phyloP scores from a whole-genome alignment of 2,329 filamentous ascomycete species.

The Drechslera avenae region DNA sequence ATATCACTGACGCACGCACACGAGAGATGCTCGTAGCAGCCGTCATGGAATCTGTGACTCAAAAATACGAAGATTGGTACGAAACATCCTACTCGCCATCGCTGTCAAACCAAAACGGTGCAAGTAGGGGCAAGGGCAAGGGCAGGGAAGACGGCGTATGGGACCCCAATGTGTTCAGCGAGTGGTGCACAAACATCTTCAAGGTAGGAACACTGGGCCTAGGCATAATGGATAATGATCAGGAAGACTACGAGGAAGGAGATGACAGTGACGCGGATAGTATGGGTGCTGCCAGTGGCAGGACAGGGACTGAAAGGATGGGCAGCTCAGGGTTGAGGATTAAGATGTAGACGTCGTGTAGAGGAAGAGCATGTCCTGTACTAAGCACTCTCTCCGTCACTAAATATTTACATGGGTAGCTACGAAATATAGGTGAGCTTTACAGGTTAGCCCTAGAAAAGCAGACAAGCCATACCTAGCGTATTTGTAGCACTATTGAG shows the following conservation, averaged over 20 bases:
- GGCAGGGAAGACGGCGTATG: constrained; percentile 66
- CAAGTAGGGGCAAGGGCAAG: constrained; percentile 49
- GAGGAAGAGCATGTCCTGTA: neutral
- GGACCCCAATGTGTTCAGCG: constrained; percentile 68
- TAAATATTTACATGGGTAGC: neutral
- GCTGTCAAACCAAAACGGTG: constrained; percentile 25
- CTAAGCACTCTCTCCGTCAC: neutral
- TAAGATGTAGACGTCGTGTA: constrained; percentile 27
- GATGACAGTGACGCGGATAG: constrained; percentile 35
- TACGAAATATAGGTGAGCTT: neutral
- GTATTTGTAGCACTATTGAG: too few species aligned
- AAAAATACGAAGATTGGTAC: constrained; percentile 68
- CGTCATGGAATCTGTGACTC: constrained; percentile 66
- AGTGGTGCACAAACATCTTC: constrained; percentile 66
- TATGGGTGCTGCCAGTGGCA: constrained; percentile 29
- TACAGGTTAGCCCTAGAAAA: too few species aligned
- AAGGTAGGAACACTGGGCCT: constrained; percentile 55
- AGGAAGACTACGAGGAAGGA: constrained; percentile 8
- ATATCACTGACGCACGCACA: constrained; percentile 68
- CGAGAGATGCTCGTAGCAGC: constrained; percentile 69
- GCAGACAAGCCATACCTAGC: too few species aligned
- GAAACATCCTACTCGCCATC: constrained; percentile 54
- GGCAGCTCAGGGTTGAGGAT: constrained; percentile 38
- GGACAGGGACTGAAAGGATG: constrained; percentile 36
- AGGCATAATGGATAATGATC: constrained; percentile 26